A percentile compares a stretch with the other conserved stretches of the same genome.
These are phyloP conservation scores for Phytopythium mirpurense DNA, from an alignment of 352 stramenopile genomes.

Conservation along the genomic window DNA sequence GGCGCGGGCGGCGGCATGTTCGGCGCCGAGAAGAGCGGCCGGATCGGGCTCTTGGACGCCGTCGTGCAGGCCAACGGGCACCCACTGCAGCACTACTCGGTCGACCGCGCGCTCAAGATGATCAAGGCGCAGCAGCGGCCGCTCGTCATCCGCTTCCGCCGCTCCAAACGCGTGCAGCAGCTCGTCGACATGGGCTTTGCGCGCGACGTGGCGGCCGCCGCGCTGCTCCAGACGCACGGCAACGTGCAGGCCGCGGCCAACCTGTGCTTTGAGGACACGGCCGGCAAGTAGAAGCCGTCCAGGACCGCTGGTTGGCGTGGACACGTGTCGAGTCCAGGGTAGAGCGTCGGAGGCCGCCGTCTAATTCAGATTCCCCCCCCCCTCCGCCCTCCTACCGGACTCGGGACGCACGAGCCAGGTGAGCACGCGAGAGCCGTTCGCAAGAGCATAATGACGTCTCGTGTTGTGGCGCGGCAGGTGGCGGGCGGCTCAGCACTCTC, in stretches of 20 bases:
- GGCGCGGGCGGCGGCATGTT: slow-evolving; percentile 59
- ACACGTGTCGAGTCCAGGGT: no score
- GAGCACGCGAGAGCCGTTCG: background rate
- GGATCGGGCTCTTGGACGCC: slow-evolving; percentile 69
- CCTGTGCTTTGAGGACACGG: slow-evolving; percentile 55
- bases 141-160: slow-evolving; percentile 71
- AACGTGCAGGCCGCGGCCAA: slow-evolving; percentile 64
- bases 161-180: slow-evolving; percentile 54
- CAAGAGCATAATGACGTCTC: background rate
- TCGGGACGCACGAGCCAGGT: background rate
- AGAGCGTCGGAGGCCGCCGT: background rate
- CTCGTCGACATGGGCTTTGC: slow-evolving; percentile 79
- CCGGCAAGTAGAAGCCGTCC: background rate
- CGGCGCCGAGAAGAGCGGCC: slow-evolving; percentile 67
- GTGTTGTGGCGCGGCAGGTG: no score
- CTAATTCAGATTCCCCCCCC: background rate
- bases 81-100: slow-evolving; percentile 75
- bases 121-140: slow-evolving; percentile 76
- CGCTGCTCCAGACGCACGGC: slow-evolving; percentile 43
- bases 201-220: slow-evolving; percentile 36
- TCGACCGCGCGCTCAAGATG: slow-evolving; percentile 81
- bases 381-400: background rate
- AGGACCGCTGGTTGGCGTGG: no score
- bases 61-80: slow-evolving; percentile 78
- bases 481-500: no score